Evolutionary conservation across 768 basidiomycete genomes (phyloP), one percentile per base, ranked within the genome.

Genomic region (Phlebiopsis flavidoalba): DNA sequence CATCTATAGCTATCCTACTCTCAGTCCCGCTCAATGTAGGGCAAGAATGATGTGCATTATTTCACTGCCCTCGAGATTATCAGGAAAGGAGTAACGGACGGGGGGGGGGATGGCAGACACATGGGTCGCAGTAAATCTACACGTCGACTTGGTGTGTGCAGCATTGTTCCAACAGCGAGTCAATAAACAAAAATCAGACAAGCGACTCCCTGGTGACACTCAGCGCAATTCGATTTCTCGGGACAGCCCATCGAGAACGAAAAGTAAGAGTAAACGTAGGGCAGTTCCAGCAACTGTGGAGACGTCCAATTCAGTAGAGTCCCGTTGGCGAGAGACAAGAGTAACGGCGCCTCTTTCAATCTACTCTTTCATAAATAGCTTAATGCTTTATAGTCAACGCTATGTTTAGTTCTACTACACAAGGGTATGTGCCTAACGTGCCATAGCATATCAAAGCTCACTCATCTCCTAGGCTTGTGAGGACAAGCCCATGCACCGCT

Each of bases 321-420:
- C 79, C 86, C 2, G 81, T 85, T 0, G 82, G 79, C 57, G 85
- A 86, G 57, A 85, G 86, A 45, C 72, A 74, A 46, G 87, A 91
- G 73, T 76, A 58, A n/a, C n/a, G n/a, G n/a, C 37, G 88, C 85
- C 66, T 40, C 60, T 8, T 53, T 62, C 50, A n/a, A 59, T 37
- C 33, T 22, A 45, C 46, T 0, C 12, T 24, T 5, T 21, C 22
- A 31, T 8, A 26, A 12, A 14, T 3, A 37, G 3, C 31, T 45
- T 26, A 50, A 10, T 49, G 22, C n/a, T 54, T 11, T 14, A 12
- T 40, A 98, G 94, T 66, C 90, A 93, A 67, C 87, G 91, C 60
- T 86, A 91, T 64, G 89, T 98, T n/a, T 95, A 98, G 70, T 95
- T 86, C 69, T 99, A 88, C 70, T 97, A 99, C 70, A 91, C 83